These are phyloP conservation scores for Trapa bicornis DNA, from an alignment of 345 rosid species.

Conservation along the genomic window DNA sequence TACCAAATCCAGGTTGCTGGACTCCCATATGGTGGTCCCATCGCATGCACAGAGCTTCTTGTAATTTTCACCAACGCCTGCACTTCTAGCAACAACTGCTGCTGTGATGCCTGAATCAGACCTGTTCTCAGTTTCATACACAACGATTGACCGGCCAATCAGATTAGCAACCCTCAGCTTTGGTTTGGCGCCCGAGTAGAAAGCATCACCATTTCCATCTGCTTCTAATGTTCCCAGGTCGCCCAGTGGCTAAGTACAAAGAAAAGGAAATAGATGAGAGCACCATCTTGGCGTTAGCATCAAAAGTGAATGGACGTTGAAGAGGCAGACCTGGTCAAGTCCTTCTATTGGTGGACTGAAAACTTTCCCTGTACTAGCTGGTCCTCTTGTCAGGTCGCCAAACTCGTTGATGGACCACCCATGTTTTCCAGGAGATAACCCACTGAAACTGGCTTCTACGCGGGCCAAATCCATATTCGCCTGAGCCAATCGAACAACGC, in stretches of 20 bases:
- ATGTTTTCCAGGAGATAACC: conserved; percentile 69
- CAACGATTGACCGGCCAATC: conserved; percentile 60
- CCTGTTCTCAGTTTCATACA: conserved; percentile 56
- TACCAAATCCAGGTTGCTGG: conserved; percentile 54
- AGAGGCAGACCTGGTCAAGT: conserved; percentile 37
- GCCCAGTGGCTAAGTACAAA: conserved; percentile 49
- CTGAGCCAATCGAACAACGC: conserved; percentile 84
- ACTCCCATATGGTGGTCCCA: conserved; percentile 92
- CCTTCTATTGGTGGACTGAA: conserved; percentile 40
- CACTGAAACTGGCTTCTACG: conserved; percentile 75
- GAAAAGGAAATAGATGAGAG: not conserved
- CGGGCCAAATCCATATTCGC: conserved; percentile 81
- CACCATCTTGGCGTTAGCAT: not conserved
- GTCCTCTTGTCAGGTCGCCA: conserved; percentile 86
- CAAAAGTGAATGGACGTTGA: not conserved
- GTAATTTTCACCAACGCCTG: conserved; percentile 93
- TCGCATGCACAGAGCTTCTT: conserved; percentile 82
- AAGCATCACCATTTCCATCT: conserved; percentile 56
- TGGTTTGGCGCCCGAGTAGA: conserved; percentile 49
- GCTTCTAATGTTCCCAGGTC: conserved; percentile 93
- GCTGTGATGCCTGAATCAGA: conserved; percentile 45
- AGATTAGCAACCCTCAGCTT: conserved; percentile 63
- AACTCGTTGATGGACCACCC: conserved; percentile 88
- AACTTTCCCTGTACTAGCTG: conserved; percentile 73
- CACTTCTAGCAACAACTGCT: conserved; percentile 88